Base-by-base conservation (phyloP, 2,329 filamentous ascomycete genomes). In the Aspergillus fischeri region DNA sequence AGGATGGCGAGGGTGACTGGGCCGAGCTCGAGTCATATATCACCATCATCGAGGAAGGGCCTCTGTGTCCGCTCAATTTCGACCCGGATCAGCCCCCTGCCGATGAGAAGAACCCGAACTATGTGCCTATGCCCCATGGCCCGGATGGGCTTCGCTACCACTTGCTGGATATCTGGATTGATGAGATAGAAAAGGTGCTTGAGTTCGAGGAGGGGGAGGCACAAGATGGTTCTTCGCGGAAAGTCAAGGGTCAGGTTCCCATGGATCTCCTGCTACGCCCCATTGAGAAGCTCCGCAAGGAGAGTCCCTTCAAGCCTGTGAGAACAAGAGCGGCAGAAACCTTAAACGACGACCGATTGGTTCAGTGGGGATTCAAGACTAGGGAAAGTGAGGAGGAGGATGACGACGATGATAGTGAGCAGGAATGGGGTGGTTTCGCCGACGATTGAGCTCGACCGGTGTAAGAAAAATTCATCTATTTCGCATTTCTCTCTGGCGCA, bases 111-210 rank as follows among this genome's bases (percentile, higher is more conserved):
- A 67, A 57, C 3, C 44, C 44, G 3, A 60, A 67, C 50, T 66
- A 68, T 44, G 60, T 72, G 42, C 63, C 70, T 45, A 73, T 77
- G 73, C 68, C 76, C 52, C 86, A 84, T 67, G 84, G 95, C 1
- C 89, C 93, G 0, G 89, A 94, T 65, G 94, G 94, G 0, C 71
- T 99, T 72, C 80, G 91, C 61, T 86, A 96, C 73, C 94, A 99
- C 75, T 83, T 92, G 14, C 75, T 96, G 61, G 94, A 99, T 77
- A 83, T 97, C 54, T 97, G 90, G 85, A 83, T 96, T 8, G 94
- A 97, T 73, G 92, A 97, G 80, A 75, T 92, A 66, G 89, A 92
- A 74, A 87, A 86, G 69, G 83, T 86, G 35, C 83, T 86, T 53
- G 79, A 83, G 11, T 75, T 76, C 38, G 76, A 75, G 9, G 74